phyloP scores from a whole-genome alignment of 2,329 filamentous ascomycete species.

The Talaromyces funiculosus region DNA sequence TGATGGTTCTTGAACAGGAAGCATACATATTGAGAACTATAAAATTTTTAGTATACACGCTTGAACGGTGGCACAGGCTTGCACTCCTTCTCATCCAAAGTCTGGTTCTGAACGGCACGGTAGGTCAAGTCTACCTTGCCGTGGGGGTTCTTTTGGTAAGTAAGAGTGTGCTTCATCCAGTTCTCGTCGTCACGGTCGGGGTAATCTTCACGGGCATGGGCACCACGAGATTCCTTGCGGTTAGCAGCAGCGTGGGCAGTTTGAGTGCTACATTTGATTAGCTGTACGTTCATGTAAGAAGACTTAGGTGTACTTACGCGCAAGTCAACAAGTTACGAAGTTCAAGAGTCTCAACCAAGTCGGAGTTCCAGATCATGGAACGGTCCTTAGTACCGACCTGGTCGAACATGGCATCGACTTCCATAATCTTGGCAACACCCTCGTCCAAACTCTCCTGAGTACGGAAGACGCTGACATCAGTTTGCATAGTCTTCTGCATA shows the following conservation, averaged over 20 bases:
- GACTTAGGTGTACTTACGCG: slow-evolving; percentile 60
- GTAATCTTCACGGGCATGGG: slow-evolving; percentile 94
- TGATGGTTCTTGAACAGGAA: neutral
- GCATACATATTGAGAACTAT: slow-evolving; percentile 1
- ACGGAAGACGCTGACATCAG: slow-evolving; percentile 93
- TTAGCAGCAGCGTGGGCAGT: slow-evolving; percentile 85
- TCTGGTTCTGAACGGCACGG: slow-evolving; percentile 73
- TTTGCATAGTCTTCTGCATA: slow-evolving; percentile 99
- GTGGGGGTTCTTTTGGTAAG: slow-evolving; percentile 90
- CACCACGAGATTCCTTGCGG: slow-evolving; percentile 94
- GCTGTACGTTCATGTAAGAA: slow-evolving; percentile 5
- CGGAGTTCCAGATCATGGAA: slow-evolving; percentile 99
- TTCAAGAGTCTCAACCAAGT: slow-evolving; percentile 93
- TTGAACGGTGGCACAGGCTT: slow-evolving; percentile 95
- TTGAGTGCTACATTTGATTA: slow-evolving; percentile 58
- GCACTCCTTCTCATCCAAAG: slow-evolving; percentile 93
- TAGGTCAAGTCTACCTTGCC: slow-evolving; percentile 81
- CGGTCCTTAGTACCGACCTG: slow-evolving; percentile 94
- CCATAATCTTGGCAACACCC: slow-evolving; percentile 79
- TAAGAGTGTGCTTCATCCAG: slow-evolving; percentile 99
- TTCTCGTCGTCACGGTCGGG: slow-evolving; percentile 91
- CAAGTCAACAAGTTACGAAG: slow-evolving; percentile 92
- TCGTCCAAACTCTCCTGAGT: slow-evolving; percentile 90
- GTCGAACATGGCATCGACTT: slow-evolving; percentile 73
- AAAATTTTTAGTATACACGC: slow-evolving; percentile 46